Percentiles rank a stretch among this genome's conserved stretches.
Evolutionary conservation across 305 asterid species (phyloP).

Genomic region (Solanum hybrid): DNA sequence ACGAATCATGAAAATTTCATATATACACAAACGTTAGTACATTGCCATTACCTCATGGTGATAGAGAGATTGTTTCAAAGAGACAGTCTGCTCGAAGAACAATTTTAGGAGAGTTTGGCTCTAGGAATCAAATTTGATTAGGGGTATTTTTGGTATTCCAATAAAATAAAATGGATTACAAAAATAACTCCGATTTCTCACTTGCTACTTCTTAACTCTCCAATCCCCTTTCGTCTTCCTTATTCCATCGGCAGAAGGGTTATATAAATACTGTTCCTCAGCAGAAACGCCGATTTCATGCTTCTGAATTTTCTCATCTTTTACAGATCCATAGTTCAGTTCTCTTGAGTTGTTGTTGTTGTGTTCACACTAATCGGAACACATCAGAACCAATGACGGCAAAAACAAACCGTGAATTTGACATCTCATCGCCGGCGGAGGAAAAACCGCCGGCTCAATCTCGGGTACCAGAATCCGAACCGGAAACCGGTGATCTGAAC

Average conservation of each 20-base stretch:
- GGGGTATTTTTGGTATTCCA: neutral
- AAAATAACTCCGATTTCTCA: neutral
- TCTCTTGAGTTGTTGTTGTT: neutral
- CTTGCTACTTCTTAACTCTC: neutral
- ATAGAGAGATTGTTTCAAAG: no score
- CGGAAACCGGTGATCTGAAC: conserved; percentile 13
- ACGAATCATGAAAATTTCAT: neutral
- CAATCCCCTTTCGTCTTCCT: neutral
- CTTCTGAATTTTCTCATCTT: neutral
- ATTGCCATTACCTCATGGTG: neutral
- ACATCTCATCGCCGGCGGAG: conserved; percentile 7
- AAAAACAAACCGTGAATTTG: conserved; percentile 22
- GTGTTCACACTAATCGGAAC: neutral
- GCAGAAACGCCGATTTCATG: neutral
- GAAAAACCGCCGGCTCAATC: neutral
- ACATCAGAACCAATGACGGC: neutral
- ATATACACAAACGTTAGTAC: no score
- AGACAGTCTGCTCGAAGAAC: neutral
- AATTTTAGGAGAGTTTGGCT: neutral
- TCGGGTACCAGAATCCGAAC: neutral
- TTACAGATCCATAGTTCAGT: neutral
- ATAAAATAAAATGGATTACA: neutral
- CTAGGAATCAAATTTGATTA: neutral
- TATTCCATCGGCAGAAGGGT: neutral
- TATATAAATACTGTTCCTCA: neutral